Evolutionary conservation across 176 grass and related monocot genomes (phyloP), one percentile per base, ranked within the genome.

Genomic region (Echinochloa phyllopogon): DNA sequence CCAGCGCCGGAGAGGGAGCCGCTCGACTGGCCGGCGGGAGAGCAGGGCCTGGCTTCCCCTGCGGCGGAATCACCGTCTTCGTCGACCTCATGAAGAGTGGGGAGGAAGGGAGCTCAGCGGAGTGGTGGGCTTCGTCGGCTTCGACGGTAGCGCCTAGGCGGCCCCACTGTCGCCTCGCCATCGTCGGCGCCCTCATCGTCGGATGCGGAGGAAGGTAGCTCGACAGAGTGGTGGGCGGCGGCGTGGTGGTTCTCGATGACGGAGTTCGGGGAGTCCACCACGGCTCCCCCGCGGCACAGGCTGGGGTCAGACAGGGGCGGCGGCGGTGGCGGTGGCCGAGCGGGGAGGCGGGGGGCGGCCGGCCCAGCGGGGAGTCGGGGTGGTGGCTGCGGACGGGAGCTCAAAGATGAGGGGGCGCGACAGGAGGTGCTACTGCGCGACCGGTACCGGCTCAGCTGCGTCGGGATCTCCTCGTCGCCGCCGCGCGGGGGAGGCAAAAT

Each of bases 201-300:
- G 42, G 88, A 92, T 52, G 88, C 84, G 47, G 82, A 78, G 20
- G 88, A 92, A 0, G 93, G 87, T 43, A 98, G 80, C 87, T 98
- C 96, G 13, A 89, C 87, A 65, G 96, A 98, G 72, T 86, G 89
- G 68, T 94, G 89, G 29, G 78, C 87, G 29, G 87, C 91, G 13
- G 82, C 89, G 66, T 82, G 85, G 86, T 92, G 87, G 58, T 94
- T 95, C 87, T 98, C 96, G 60, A 98, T 95, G 81, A 96, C 94
- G 23, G 96, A 99, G 82, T 91, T 99, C 2, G 96, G 94, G 23
- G 94, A 94, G 14, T 89, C 83, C 58, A 79, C 82, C 45, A 62
- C 66, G 2, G 83, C 51, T 0, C 45, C 67, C 6, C 64, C 56
- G n/a, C n/a, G n/a, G n/a, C n/a, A n/a, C n/a, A n/a, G n/a, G n/a